Conservation (phyloP, 108 stramenopile genomes). For the Cafeteria roenbergensis region DNA sequence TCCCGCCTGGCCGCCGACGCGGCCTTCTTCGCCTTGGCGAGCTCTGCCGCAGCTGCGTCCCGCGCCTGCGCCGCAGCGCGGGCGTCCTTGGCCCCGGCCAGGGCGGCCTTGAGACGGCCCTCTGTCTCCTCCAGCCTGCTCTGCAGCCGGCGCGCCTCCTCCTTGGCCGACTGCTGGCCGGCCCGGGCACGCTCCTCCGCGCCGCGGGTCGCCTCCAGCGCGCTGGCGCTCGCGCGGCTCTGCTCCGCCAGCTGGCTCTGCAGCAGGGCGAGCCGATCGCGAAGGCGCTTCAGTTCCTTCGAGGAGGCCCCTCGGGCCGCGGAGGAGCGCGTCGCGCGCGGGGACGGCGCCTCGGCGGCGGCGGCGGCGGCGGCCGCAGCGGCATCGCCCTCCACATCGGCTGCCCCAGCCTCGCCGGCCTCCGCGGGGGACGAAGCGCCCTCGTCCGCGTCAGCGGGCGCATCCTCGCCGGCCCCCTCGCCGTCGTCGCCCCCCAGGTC, state of each 20-base stretch:
- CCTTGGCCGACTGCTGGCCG: not conserved
- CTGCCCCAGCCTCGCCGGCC: no score
- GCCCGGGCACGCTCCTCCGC: not conserved
- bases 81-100: not conserved
- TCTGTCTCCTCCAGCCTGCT: not conserved
- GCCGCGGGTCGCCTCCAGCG: no score
- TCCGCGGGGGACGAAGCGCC: no score
- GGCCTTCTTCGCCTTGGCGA: not conserved
- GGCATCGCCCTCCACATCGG: no score
- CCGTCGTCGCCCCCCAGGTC: not conserved
- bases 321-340: no score
- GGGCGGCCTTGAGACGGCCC: not conserved
- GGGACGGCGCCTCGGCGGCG: no score
- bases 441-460: not conserved
- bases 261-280: not conserved
- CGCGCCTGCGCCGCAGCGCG: not conserved
- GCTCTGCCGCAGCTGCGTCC: not conserved
- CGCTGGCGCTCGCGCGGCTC: no score
- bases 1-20: not conserved
- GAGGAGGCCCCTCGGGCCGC: no score
- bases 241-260: not conserved
- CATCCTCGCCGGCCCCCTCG: not conserved
- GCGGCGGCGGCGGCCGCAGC: no score
- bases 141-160: not conserved
- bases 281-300: no score